Percentiles rank a stretch among this genome's conserved stretches.
Conservation (phyloP, 805 yeast species). For the Priceomyces carsonii region DNA sequence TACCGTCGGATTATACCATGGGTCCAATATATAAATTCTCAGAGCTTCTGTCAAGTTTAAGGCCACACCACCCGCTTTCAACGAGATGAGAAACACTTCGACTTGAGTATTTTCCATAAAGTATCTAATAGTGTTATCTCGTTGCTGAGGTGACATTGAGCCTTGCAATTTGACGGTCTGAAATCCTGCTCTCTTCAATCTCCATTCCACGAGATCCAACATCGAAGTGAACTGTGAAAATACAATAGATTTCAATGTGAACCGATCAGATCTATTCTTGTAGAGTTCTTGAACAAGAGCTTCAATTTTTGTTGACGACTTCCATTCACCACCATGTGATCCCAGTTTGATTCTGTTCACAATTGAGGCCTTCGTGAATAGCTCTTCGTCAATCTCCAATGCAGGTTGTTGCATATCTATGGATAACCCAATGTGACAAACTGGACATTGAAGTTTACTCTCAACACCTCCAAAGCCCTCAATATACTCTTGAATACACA, state of each 20-base stretch:
- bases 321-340: constrained; percentile 71
- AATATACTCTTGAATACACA: constrained; percentile 88
- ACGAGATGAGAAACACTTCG: constrained; percentile 90
- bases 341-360: constrained; percentile 86
- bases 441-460: constrained; percentile 80
- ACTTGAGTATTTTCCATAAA: constrained; percentile 92
- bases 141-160: constrained; percentile 93
- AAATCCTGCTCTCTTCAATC: constrained; percentile 92
- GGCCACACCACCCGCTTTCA: constrained; percentile 99
- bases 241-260: constrained; percentile 92
- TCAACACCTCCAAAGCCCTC: constrained; percentile 72
- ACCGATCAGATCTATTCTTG: constrained; percentile 78
- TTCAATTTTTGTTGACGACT: constrained; percentile 93
- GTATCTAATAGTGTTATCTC: constrained; percentile 86
- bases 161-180: constrained; percentile 94
- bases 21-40: constrained; percentile 93
- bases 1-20: constrained; percentile 99
- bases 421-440: constrained; percentile 90
- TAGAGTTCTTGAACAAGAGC: constrained; percentile 93
- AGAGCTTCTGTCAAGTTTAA: constrained; percentile 95
- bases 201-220: constrained; percentile 95
- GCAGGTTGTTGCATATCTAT: constrained; percentile 90
- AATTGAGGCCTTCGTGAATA: constrained; percentile 65
- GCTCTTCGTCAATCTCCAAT: constrained; percentile 63
- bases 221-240: constrained; percentile 96